Percentiles rank a stretch among this genome's conserved stretches.
Evolutionary conservation across 1,139 yeast species (phyloP).

Genomic region (Geotrichum klebahnii): DNA sequence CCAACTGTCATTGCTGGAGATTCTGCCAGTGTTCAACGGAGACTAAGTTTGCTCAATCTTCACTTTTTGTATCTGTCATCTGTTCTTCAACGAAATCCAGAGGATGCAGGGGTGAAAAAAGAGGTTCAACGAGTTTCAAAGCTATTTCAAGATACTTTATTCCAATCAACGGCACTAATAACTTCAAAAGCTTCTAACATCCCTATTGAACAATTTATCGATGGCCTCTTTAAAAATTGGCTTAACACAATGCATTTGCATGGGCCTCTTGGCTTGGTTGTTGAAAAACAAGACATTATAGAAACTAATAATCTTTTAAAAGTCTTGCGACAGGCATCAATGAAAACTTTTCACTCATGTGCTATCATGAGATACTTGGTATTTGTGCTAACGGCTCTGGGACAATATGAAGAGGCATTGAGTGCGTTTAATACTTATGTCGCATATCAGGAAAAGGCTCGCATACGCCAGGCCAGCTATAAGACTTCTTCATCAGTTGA

Average conservation of each 20-base stretch:
- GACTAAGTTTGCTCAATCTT: constrained; percentile 24
- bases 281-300: constrained; percentile 23
- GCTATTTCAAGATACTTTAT: constrained; percentile 25
- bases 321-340: constrained; percentile 40
- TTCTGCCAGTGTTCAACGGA: constrained; percentile 20
- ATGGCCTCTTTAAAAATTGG: constrained; percentile 38
- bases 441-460: constrained; percentile 40
- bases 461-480: constrained; percentile 36
- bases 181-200: constrained; percentile 44
- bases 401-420: constrained; percentile 38
- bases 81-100: constrained; percentile 22
- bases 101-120: constrained; percentile 10
- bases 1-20: constrained; percentile 4
- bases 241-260: constrained; percentile 25
- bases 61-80: constrained; percentile 25
- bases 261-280: constrained; percentile 28
- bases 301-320: constrained; percentile 28
- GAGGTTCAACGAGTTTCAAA: constrained; percentile 23
- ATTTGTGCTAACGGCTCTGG: constrained; percentile 34
- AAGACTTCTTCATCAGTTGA: constrained; percentile 34
- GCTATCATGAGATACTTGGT: constrained; percentile 42
- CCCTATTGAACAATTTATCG: constrained; percentile 34
- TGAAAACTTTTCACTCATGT: constrained; percentile 49
- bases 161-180: constrained; percentile 42
- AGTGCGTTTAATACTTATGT: constrained; percentile 46